Evolutionary conservation across 352 stramenopile genomes (phyloP), one percentile per base, ranked within the genome.

Genomic region (Globisporangium viniferum): DNA sequence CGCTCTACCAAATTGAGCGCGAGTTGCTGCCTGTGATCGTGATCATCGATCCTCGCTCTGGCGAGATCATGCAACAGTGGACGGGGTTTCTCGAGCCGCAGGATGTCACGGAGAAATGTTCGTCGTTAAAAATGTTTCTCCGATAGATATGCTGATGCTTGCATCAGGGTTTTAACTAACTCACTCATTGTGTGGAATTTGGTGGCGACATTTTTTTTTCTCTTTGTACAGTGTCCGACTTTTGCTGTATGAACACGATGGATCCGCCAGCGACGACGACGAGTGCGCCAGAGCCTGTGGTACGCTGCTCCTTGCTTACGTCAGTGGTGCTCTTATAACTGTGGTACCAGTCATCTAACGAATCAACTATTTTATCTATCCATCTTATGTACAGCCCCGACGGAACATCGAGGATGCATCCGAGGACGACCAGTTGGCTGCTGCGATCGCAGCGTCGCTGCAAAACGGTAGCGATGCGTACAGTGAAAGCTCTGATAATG

Each of bases 361-460:
- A 56, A 36, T 33, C 2, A 1, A 22, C 35, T 33, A 29, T 8
- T 0, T 3, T 10, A 36, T 22, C n/a, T 39, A 8, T 22, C 1
- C 7, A 41, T 27, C 15, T 12, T 18, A 46, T 46, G 36, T 46
- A 6, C 39, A 62, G 63, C 39, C 31, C 4, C 55, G 14, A 48
- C 57, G 66, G 14, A 71, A 27, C 57, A 86, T 91, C 56, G 80
- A 77, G 46, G 83, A 91, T 46, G 80, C 76, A 1, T 88, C 82
- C 0, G 88, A 93, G 75, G 86, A 93, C 20, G 85, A 93, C 36
- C 81, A 95, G 58, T 65, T 95, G 14, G 84, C 84, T 57, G 86
- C 86, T 57, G 88, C 88, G 18, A 95, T 95, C 36, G 88, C 84
- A 20, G 88, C 84, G 9, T 95, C 88, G 10, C 74, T 95, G 71